Conservation (phyloP, 805 yeast genomes). For the Tetrapisispora taiwanensis region DNA sequence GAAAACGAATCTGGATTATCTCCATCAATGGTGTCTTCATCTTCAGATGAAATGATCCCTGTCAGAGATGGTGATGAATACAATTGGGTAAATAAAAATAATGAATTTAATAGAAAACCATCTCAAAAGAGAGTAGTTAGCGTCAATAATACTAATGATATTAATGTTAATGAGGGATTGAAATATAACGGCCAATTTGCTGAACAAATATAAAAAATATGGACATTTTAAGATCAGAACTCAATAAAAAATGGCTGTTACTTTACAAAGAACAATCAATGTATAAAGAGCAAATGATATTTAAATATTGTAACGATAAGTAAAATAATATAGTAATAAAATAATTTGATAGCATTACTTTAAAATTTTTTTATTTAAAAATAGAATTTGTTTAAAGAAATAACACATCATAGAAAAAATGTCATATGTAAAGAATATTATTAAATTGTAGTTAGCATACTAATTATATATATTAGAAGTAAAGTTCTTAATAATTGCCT, state of each 20-base stretch:
- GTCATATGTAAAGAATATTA: neutral
- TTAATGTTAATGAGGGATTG: slow-evolving; percentile 25
- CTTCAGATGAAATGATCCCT: slow-evolving; percentile 27
- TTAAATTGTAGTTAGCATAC: too few species aligned
- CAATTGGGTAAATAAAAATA: slow-evolving; percentile 24
- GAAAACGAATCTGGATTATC: neutral
- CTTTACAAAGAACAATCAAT: too few species aligned
- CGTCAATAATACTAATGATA: slow-evolving; percentile 28
- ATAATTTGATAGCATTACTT: neutral
- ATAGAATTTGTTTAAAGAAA: too few species aligned
- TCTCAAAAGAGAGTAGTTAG: slow-evolving; percentile 30
- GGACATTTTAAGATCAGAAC: neutral
- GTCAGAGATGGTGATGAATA: slow-evolving; percentile 25
- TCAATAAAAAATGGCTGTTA: too few species aligned
- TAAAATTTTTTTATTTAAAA: neutral
- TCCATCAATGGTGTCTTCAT: slow-evolving; percentile 13
- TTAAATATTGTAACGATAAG: neutral
- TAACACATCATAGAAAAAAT: too few species aligned
- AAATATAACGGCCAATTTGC: slow-evolving; percentile 27
- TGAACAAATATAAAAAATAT: slow-evolving; percentile 14
- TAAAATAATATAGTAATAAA: neutral
- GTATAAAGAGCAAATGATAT: too few species aligned
- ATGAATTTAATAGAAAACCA: slow-evolving; percentile 15
- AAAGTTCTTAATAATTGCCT: neutral
- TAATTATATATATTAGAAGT: neutral